Evolutionary conservation across 495 filamentous ascomycete species (phyloP).

Genomic region (Penicillium subrubescens): DNA sequence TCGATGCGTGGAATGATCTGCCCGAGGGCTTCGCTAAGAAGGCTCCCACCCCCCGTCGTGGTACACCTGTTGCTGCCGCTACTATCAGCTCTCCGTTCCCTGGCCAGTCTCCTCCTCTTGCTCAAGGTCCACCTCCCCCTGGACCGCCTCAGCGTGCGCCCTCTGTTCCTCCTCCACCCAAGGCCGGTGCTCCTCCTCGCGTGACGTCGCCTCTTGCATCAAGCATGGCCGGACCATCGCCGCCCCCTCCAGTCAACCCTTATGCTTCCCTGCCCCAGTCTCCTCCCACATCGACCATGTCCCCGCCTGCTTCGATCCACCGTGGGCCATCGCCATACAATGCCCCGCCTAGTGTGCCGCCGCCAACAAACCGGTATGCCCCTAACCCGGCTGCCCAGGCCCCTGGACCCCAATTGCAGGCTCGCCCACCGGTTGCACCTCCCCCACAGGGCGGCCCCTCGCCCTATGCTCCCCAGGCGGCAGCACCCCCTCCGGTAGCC

Average conservation of each 20-base stretch:
- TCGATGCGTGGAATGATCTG: conserved; percentile 90
- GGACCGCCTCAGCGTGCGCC: conserved; percentile 46
- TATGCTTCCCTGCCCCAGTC: conserved; percentile 63
- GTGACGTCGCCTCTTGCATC: conserved; percentile 59
- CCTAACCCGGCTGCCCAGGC: conserved; percentile 70
- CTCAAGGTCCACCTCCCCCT: conserved; percentile 46
- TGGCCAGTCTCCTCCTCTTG: conserved; percentile 59
- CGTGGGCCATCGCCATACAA: conserved; percentile 89
- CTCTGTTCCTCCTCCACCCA: conserved; percentile 57
- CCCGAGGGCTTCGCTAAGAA: conserved; percentile 75
- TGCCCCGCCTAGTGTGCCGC: conserved; percentile 70
- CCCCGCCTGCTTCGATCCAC: conserved; percentile 57
- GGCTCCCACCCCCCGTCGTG: conserved; percentile 64
- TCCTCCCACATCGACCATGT: conserved; percentile 39
- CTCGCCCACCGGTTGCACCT: conserved; percentile 47
- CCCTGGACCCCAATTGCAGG: conserved; percentile 42
- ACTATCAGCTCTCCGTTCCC: conserved; percentile 69
- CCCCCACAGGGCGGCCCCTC: conserved; percentile 56
- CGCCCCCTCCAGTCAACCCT: conserved; percentile 65
- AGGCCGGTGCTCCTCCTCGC: conserved; percentile 52
- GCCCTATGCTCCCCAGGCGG: conserved; percentile 60
- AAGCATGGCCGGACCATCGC: conserved; percentile 45
- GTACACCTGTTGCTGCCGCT: conserved; percentile 64
- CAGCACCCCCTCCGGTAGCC: conserved; percentile 38
- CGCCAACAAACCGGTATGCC: conserved; percentile 82